phyloP scores from a whole-genome alignment of 2,329 filamentous ascomycete genomes.

The Aureobasidium leucospermi region DNA sequence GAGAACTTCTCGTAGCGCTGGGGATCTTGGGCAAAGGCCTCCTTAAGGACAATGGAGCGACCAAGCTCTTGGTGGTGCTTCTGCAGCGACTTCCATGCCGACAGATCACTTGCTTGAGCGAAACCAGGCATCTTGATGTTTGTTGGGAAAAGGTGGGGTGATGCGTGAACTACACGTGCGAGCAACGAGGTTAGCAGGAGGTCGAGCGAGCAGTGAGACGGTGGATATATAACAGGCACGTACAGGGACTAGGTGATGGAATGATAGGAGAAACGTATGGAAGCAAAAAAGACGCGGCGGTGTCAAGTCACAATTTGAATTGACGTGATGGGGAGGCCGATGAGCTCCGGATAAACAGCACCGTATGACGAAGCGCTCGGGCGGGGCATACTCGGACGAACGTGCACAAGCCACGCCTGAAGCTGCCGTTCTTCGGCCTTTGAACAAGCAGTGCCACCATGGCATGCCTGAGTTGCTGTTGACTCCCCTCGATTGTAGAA shows the following conservation, averaged over 20 bases:
- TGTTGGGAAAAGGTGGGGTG: conserved; percentile 13
- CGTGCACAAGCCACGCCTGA: background rate
- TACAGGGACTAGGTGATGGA: background rate
- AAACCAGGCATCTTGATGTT: conserved; percentile 49
- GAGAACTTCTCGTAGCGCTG: conserved; percentile 85
- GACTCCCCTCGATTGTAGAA: background rate
- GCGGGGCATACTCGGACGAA: background rate
- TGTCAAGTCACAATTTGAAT: conserved; percentile 6
- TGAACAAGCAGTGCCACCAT: background rate
- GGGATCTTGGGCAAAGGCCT: conserved; percentile 80
- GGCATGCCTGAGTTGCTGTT: background rate
- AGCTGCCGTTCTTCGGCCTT: background rate
- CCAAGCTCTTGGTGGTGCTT: conserved; percentile 76
- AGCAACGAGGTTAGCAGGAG: background rate
- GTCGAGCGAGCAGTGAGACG: background rate
- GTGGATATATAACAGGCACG: background rate
- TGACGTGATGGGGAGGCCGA: conserved; percentile 7
- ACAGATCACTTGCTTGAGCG: conserved; percentile 77
- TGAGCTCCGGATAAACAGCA: conserved; percentile 7
- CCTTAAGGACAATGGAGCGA: conserved; percentile 82
- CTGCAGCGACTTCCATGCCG: conserved; percentile 84
- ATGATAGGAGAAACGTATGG: background rate
- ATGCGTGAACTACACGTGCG: conserved; percentile 8
- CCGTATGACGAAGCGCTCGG: background rate
- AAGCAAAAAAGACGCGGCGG: background rate